Evolutionary conservation across 202 grass and related monocot genomes (phyloP).

Genomic region (Zoysia matrella): DNA sequence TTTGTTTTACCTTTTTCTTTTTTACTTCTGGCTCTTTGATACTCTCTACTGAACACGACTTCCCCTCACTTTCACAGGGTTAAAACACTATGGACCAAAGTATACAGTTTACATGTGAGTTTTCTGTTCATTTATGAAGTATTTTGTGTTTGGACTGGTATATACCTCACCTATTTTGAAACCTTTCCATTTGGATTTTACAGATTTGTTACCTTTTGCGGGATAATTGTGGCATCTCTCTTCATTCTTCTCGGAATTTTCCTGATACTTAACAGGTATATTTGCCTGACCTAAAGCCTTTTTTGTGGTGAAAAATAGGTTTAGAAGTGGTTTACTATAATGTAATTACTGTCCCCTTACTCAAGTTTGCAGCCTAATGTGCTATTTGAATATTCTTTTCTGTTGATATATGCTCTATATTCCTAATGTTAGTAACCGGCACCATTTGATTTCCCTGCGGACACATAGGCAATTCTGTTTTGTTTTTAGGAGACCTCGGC

Average conservation of each 20-base stretch:
- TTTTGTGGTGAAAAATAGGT: conserved; percentile 18
- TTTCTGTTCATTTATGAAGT: conserved; percentile 7
- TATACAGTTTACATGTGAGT: conserved; percentile 84
- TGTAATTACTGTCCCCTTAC: not conserved
- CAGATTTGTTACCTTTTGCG: conserved; percentile 83
- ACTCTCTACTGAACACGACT: not conserved
- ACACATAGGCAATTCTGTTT: not conserved
- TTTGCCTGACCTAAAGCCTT: conserved; percentile 1
- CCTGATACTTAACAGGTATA: conserved; percentile 55
- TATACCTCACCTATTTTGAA: conserved; percentile 26
- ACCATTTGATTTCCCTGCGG: not conserved
- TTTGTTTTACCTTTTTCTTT: not conserved
- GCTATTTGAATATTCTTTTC: not conserved
- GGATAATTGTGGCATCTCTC: conserved; percentile 68
- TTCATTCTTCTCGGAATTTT: conserved; percentile 65
- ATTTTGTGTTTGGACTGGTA: not conserved
- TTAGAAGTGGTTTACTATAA: conserved; percentile 4
- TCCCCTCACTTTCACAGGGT: conserved; percentile 52
- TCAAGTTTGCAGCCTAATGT: not conserved
- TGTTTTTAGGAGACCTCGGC: too few relatives aligned
- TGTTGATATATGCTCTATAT: not conserved
- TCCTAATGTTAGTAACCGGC: not conserved
- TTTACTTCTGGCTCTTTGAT: not conserved
- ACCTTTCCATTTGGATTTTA: conserved; percentile 38
- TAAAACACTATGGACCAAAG: conserved; percentile 67